A percentile compares a stretch with the other conserved stretches of the same genome.
phyloP scores from a whole-genome alignment of 495 filamentous ascomycete species.

The Neurospora sp. region DNA sequence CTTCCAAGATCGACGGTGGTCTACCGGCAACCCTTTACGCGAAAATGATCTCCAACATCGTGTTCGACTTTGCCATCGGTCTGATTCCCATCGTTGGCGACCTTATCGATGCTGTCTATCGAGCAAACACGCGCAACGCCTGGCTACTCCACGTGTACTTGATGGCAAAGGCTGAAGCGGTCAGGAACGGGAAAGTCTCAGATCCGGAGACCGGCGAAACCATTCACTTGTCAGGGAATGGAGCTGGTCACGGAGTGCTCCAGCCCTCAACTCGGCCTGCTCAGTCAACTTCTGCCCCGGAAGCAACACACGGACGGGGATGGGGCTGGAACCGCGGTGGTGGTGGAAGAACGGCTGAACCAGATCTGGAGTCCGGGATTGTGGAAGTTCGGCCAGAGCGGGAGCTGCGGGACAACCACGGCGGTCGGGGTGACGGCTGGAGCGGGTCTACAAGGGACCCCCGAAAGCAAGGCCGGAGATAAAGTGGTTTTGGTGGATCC shows the following conservation, averaged over 20 bases:
- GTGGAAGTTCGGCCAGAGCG: not conserved
- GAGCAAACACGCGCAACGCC: constrained; percentile 70
- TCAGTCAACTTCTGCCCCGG: not conserved
- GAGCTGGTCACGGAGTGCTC: not conserved
- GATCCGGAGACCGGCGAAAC: constrained; percentile 13
- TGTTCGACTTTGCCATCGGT: constrained; percentile 70
- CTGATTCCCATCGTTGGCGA: constrained; percentile 82
- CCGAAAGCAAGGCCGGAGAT: not conserved
- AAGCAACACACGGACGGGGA: not conserved
- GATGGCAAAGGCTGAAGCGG: constrained; percentile 44
- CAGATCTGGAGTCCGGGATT: not conserved
- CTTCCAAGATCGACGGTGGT: constrained; percentile 58
- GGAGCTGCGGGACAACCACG: not conserved
- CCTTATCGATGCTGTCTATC: constrained; percentile 51
- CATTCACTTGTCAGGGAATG: not conserved
- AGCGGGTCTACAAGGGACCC: not conserved
- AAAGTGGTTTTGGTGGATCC: not conserved
- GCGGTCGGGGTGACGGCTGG: not conserved
- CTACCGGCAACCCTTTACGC: constrained; percentile 44
- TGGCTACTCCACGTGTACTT: constrained; percentile 63
- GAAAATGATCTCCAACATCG: constrained; percentile 70
- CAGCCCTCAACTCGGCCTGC: not conserved
- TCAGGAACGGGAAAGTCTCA: constrained; percentile 24
- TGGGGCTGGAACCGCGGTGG: not conserved
- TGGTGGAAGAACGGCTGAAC: not conserved